Evolutionary conservation across 78 protist species (phyloP), one percentile per base, ranked within the genome.

Genomic region (Tieghemostelium lacteum): DNA sequence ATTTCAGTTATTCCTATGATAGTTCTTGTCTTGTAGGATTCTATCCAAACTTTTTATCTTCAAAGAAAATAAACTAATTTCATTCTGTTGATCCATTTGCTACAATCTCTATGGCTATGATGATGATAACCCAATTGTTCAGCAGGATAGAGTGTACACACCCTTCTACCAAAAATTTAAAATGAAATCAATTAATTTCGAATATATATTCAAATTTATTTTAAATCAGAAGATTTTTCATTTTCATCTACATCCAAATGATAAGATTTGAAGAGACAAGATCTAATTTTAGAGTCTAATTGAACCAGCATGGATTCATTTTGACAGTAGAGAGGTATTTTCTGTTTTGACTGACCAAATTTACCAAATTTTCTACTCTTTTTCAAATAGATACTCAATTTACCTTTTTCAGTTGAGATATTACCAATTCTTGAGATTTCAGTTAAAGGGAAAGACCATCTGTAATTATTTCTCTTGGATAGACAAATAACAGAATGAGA

Each of bases 401-500:
- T 55, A 14, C 50, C 22, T 37, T 80, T 80, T 26, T 22, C 89
- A 0, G 54, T 20, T 3, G 64, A 52, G 26, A 50, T 45, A 17
- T 5, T 2, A 12, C 86, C 62, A n/a, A 77, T 14, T 50, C 73
- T 45, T 36, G 89, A 67, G 14, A 80, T 80, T 34, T 80, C 89
- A 22, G 77, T 67, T 1, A 80, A 28, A 28, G 89, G 89, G 89
- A 80, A 80, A 3, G 89, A 80, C 89, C 89, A 80, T n/a, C 77
- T 58, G 28, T 80, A 80, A 8, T 26, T 49, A 42, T 77, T 77
- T 58, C 69, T 80, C 49, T 69, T 66, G 26, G 89, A 80, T 3
- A 80, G 69, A 31, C 89, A 80, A 28, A 80, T 58, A n/a, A 80
- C 17, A n/a, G 89, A 80, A 12, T 54, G 55, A 10, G 60, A 40